Conservation (phyloP, 306 rosid species). For the Sindora glabra region DNA sequence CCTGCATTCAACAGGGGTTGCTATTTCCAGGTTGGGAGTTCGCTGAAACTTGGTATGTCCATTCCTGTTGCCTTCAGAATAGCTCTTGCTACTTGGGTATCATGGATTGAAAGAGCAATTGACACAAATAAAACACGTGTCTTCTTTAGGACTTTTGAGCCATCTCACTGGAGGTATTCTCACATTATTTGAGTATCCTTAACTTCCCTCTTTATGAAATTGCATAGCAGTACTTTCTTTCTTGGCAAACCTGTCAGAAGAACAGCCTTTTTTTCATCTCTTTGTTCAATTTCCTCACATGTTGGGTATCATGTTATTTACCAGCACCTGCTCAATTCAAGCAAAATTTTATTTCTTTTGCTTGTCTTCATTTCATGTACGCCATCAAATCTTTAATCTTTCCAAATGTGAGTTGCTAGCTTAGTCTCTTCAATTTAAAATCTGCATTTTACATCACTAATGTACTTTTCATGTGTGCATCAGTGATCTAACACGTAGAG, state of each 20-base stretch:
- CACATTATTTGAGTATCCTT: conserved; percentile 8
- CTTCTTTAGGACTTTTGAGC: conserved; percentile 77
- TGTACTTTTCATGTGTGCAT: conserved; percentile 19
- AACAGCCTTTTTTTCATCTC: not conserved
- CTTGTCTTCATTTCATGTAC: not conserved
- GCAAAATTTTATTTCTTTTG: not conserved
- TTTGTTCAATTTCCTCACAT: not conserved
- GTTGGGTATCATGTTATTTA: not conserved
- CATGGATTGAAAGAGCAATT: conserved; percentile 63
- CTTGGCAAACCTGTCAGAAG: not conserved
- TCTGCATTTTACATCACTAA: conserved; percentile 8
- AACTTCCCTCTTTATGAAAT: not conserved
- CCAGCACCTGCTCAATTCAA: not conserved
- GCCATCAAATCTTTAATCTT: not conserved
- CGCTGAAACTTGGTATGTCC: conserved; percentile 59
- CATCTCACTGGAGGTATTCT: conserved; percentile 85
- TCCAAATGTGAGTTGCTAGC: not conserved
- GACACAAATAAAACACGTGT: conserved; percentile 45
- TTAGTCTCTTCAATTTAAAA: conserved; percentile 1
- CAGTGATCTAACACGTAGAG: conserved; percentile 50
- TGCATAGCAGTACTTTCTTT: not conserved
- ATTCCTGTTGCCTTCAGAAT: conserved; percentile 51
- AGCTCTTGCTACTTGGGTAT: conserved; percentile 67
- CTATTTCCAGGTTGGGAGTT: conserved; percentile 61
- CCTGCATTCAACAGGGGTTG: conserved; percentile 57